Conservation (phyloP, 2,329 filamentous ascomycete genomes). For the Anisogramma anomala region DNA sequence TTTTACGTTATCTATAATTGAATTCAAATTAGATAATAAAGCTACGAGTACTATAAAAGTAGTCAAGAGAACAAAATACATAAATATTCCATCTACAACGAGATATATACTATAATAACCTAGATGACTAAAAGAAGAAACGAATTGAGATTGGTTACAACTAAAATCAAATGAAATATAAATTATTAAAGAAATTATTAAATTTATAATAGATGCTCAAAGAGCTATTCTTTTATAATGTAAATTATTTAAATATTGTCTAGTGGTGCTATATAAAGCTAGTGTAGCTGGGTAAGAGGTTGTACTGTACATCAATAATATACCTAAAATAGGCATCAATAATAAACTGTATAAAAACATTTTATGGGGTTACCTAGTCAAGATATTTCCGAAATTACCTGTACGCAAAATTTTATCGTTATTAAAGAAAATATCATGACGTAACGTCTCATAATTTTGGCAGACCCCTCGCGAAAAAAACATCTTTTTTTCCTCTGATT, state of each 20-base stretch:
- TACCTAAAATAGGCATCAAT: constrained; percentile 23
- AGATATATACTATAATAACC: constrained; percentile 8
- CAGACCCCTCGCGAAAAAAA: no score
- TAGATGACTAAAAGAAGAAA: no score
- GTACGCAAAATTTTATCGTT: constrained; percentile 4
- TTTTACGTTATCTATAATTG: not conserved
- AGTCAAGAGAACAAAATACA: not conserved
- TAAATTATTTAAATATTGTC: constrained; percentile 13
- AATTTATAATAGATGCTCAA: constrained; percentile 14
- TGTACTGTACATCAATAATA: not conserved
- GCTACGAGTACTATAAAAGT: constrained; percentile 4
- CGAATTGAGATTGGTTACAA: constrained; percentile 11
- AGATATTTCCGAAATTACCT: not conserved
- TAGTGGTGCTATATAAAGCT: constrained; percentile 5
- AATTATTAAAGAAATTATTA: constrained; percentile 21
- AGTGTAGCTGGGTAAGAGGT: not conserved
- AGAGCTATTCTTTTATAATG: constrained; percentile 14
- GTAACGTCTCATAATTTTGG: no score
- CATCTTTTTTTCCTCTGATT: no score
- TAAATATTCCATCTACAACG: not conserved
- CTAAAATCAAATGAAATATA: constrained; percentile 19
- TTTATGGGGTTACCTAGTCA: constrained; percentile 1
- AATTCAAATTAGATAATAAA: constrained; percentile 8
- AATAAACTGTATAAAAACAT: constrained; percentile 19
- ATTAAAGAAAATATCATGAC: not conserved